phyloP scores from a whole-genome alignment of 2,329 filamentous ascomycete species.

The Fusarium zealandicum region DNA sequence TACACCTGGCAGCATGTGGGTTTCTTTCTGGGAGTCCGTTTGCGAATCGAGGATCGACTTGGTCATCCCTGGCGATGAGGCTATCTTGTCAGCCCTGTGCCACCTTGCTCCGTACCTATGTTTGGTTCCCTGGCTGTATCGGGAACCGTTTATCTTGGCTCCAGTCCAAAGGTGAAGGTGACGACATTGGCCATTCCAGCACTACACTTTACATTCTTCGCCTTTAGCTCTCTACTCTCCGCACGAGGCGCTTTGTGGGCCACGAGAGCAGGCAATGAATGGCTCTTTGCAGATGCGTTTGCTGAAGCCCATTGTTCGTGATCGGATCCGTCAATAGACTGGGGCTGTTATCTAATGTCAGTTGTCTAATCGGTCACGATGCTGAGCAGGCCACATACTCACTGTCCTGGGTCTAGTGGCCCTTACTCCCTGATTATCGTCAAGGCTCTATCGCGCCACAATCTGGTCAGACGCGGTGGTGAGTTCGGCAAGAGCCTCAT shows the following conservation, averaged over 20 bases:
- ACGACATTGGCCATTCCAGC: constrained; percentile 26
- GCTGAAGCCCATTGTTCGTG: constrained; percentile 1
- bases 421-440: not conserved
- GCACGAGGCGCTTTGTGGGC: not conserved
- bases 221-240: not conserved
- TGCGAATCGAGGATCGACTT: constrained; percentile 7
- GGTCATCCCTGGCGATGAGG: not conserved
- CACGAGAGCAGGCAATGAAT: not conserved
- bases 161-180: constrained; percentile 5
- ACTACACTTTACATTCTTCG: constrained; percentile 12
- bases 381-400: not conserved
- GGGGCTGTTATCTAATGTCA: constrained; percentile 10
- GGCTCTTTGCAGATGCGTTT: not conserved
- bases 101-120: not conserved
- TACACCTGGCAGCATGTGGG: not conserved
- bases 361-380: not conserved
- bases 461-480: constrained; percentile 11
- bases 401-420: not conserved
- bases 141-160: constrained; percentile 10
- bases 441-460: constrained; percentile 8
- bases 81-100: constrained; percentile 19
- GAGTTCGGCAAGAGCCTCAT: constrained; percentile 17
- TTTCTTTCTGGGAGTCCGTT: not conserved
- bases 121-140: not conserved
- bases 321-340: constrained; percentile 1